These are phyloP conservation scores for Incumbomyces lentus DNA, from an alignment of 2,329 filamentous ascomycete genomes.

Conservation along the genomic window DNA sequence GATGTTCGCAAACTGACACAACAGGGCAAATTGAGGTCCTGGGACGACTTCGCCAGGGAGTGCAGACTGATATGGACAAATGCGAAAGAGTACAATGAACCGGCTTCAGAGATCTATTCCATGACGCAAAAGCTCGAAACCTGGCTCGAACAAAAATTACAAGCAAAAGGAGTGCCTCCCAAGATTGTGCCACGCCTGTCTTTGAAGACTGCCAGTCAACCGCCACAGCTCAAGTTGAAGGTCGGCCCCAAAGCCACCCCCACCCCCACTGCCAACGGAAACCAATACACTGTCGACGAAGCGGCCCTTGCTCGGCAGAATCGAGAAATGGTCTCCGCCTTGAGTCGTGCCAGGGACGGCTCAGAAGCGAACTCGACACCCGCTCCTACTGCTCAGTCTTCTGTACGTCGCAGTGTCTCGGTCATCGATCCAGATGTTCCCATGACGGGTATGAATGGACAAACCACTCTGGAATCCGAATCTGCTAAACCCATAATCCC, in stretches of 20 bases:
- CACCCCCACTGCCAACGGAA: slow-evolving; percentile 40
- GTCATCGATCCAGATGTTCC: slow-evolving; percentile 13
- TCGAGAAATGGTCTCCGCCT: slow-evolving; percentile 36
- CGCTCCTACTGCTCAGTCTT: slow-evolving; percentile 12
- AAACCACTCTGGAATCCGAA: slow-evolving; percentile 4
- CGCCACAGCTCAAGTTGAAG: slow-evolving; percentile 58
- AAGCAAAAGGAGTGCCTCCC: slow-evolving; percentile 58
- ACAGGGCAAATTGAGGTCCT: slow-evolving; percentile 66
- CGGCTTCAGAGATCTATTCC: slow-evolving; percentile 72
- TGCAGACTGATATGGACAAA: slow-evolving; percentile 77
- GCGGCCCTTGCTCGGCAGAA: slow-evolving; percentile 45
- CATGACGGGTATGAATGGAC: slow-evolving; percentile 14
- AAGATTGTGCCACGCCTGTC: slow-evolving; percentile 64
- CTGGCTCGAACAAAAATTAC: slow-evolving; percentile 52
- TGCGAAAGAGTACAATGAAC: slow-evolving; percentile 81
- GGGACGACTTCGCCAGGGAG: slow-evolving; percentile 72
- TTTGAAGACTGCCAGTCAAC: slow-evolving; percentile 22
- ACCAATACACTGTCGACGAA: slow-evolving; percentile 37
- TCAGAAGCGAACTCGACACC: slow-evolving; percentile 14
- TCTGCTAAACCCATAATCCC: slow-evolving; percentile 8
- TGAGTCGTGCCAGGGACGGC: slow-evolving; percentile 13
- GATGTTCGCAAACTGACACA: slow-evolving; percentile 67
- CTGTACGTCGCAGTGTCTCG: slow-evolving; percentile 17
- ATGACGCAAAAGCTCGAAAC: slow-evolving; percentile 65
- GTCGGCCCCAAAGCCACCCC: slow-evolving; percentile 46